phyloP scores from a whole-genome alignment of 495 filamentous ascomycete genomes.

The Penicillium argentinense region DNA sequence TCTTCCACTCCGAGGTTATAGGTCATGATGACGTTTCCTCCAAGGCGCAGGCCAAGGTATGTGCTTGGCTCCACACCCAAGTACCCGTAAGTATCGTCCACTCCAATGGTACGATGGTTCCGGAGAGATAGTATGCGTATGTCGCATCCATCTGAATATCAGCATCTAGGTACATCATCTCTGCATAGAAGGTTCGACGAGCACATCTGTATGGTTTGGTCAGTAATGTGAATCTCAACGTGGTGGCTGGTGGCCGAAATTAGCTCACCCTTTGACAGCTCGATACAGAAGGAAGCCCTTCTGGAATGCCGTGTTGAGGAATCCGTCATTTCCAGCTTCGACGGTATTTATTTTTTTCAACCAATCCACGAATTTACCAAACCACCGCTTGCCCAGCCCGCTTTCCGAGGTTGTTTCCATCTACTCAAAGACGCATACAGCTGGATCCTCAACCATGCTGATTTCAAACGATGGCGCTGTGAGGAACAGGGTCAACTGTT shows the following conservation, averaged over 20 bases:
- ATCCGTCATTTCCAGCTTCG: background rate
- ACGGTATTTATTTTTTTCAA: slow-evolving; percentile 19
- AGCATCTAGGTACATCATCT: slow-evolving; percentile 11
- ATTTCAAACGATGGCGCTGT: slow-evolving; percentile 24
- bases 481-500: slow-evolving; percentile 5
- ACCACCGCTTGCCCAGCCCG: background rate
- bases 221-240: too few species aligned
- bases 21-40: too few species aligned
- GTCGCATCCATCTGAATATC: slow-evolving; percentile 21
- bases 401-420: too few species aligned
- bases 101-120: too few species aligned
- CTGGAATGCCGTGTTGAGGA: too few species aligned
- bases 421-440: slow-evolving; percentile 38
- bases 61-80: too few species aligned
- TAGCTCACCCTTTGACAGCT: background rate
- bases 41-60: too few species aligned
- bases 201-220: too few species aligned
- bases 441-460: slow-evolving; percentile 39
- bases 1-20: slow-evolving; percentile 18
- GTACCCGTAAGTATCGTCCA: too few species aligned
- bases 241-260: too few species aligned
- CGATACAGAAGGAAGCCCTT: background rate
- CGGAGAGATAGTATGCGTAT: too few species aligned
- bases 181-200: too few species aligned
- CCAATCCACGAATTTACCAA: background rate